Evolutionary conservation across 2,329 filamentous ascomycete genomes (phyloP), one percentile per base, ranked within the genome.

Genomic region (Westerdykella ornata): DNA sequence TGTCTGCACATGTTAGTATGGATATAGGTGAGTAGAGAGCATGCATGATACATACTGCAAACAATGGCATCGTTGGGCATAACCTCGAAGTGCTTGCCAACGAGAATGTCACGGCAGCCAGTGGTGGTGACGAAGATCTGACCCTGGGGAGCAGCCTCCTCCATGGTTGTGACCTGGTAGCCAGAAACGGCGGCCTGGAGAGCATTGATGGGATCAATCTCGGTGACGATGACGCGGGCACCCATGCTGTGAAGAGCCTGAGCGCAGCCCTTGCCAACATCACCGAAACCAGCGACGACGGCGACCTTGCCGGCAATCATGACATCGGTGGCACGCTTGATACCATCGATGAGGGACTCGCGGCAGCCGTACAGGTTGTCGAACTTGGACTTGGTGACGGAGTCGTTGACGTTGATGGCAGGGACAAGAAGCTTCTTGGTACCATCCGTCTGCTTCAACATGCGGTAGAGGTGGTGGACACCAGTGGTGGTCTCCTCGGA

Each of bases 41-140:
- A 13, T n/a, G 19, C 3, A 13, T n/a, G 20, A 26, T 19, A 76
- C 80, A 69, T 78, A 84, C 79, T 98, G 88, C 90, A 97, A 61
- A 97, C 90, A 64, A 98, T 97, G 70, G 90, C 89, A 63, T 98
- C 90, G 75, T 97, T 95, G 65, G 76, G 77, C 90, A 98, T 98
- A 60, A 72, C 80, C 77, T 94, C 83, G 70, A 98, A 97, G 82
- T 98, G 90, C 66, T 77, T 74, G 68, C 84, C 88, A 61, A 84
- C 82, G 54, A 98, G 81, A 68, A 98, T 97, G 72, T 98, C 92
- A 78, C 90, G 85, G 87, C 90, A 98, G 65, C 90, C 90, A 53
- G 90, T 98, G 72, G 92, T 97, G 71, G 90, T 98, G 69, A 98
- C 90, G 67, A 96, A 98, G 76, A 98, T 96, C 78, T 98, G 92